Base-by-base conservation (phyloP, 805 yeast genomes). In the Dipodascopsis uninucleata region DNA sequence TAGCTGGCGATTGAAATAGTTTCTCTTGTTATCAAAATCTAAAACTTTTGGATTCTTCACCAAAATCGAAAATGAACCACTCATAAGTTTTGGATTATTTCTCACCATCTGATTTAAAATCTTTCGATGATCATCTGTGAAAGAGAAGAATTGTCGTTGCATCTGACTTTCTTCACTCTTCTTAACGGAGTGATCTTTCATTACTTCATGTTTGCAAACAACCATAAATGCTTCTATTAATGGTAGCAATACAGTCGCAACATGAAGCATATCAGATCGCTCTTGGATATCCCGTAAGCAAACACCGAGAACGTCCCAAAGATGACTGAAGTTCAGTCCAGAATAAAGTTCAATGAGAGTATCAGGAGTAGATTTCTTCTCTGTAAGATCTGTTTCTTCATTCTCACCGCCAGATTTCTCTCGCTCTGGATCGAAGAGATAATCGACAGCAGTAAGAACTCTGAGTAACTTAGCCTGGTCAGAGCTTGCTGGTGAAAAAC, bases 21-120 rank as follows among this genome's bases (percentile, higher is more conserved):
- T 81, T 59, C 85, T 77, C 67, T 94, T 93, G 68, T 89, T 93
- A 65, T 93, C 97, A 68, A 93, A 93, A 58, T 93, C 97, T 53
- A 93, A 69, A 2, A 89, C 90, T 60, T 81, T 80, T 5, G 96
- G 93, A 61, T 87, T 90, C 57, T 82, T 75, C 12, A 93, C 90
- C 56, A 93, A 71, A 72, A 88, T 80, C 1, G 95, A 78, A 61
- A 93, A 88, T 12, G 97, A 95, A 0, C 98, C 98, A 63, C 90
- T 83, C 95, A 90, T 85, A 56, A 93, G 71, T 57, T 88, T 85
- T 0, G 97, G 94, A 63, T 87, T 89, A 16, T 82, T 75, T 52
- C 96, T 74, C 23, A 93, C 90, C 94, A 93, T 85, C 60, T 82
- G 87, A 61, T 93, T 93, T 59, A 93, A 70, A 31, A 88, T 78